Evolutionary conservation across 768 basidiomycete genomes (phyloP).

Genomic region (Termitomyces sp.): DNA sequence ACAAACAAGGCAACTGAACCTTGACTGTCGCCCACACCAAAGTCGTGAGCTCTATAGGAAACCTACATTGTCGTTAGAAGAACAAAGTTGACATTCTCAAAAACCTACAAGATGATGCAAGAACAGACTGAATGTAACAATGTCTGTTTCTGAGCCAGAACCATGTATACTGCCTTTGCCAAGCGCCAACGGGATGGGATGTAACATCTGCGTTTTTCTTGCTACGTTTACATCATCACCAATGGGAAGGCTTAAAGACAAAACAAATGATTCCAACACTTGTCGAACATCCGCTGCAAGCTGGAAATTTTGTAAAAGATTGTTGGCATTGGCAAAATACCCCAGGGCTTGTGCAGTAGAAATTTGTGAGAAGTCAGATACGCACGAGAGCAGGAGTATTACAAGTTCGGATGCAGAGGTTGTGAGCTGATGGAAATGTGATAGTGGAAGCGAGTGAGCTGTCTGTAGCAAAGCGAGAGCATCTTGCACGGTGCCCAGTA

Average conservation of each 20-base stretch:
- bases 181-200: conserved; percentile 53
- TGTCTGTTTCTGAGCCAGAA: conserved; percentile 61
- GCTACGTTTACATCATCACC: conserved; percentile 69
- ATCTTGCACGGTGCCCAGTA: conserved; percentile 57
- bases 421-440: conserved; percentile 56
- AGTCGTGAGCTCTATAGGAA: conserved; percentile 51
- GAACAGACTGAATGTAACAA: conserved; percentile 58
- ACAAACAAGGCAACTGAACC: conserved; percentile 53
- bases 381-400: conserved; percentile 55
- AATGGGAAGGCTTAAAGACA: conserved; percentile 57
- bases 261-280: conserved; percentile 54
- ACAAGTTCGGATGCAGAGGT: conserved; percentile 63
- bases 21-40: conserved; percentile 57
- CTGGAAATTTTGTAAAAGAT: conserved; percentile 49
- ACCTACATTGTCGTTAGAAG: conserved; percentile 38
- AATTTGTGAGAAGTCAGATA: conserved; percentile 59
- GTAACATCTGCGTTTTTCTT: conserved; percentile 71
- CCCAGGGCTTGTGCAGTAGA: conserved; percentile 57
- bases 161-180: conserved; percentile 57
- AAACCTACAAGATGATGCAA: conserved; percentile 57
- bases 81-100: neutral
- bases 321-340: conserved; percentile 45
- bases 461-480: conserved; percentile 56
- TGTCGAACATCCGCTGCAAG: conserved; percentile 51
- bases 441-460: conserved; percentile 50